Evolutionary conservation across 768 basidiomycete species (phyloP), one percentile per base, ranked within the genome.

Genomic region (Phaeotremella skinneri): DNA sequence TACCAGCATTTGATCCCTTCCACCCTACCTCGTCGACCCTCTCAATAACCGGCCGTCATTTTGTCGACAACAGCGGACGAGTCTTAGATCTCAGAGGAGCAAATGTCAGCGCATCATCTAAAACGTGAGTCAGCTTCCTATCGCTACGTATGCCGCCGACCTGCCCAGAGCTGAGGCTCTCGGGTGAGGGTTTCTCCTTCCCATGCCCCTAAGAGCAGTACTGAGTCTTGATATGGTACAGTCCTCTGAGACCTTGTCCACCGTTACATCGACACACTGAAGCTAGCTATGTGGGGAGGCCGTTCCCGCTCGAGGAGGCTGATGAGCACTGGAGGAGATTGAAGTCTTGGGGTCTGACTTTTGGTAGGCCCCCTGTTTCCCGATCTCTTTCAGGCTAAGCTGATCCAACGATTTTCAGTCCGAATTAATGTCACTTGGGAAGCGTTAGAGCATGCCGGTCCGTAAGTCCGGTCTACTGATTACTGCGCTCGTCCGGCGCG

Each of bases 351-450:
- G 91, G 92, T 0, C 77, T 93, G 66, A 87, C 88, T 0, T 90
- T 91, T 71, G 81, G 91, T 91, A 66, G 21, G 87, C 81, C 13
- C n/a, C 21, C 13, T 16, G 2, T n/a, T 37, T n/a, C n/a, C n/a
- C n/a, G n/a, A n/a, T n/a, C n/a, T n/a, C n/a, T n/a, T n/a, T n/a
- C n/a, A n/a, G n/a, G n/a, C 11, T 53, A 26, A 30, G 25, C 14
- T 53, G 52, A 1, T 43, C 14, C 32, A 30, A 23, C n/a, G 52
- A n/a, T 17, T 4, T 13, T 3, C 56, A 92, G 90, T 96, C 52
- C 83, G 93, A 39, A 91, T 99, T 68, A 84, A 93, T 26, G 84
- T 98, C 3, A 93, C 94, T 0, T 99, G 94, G 94, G 94, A 99
- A 74, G 91, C 94, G 0, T 82, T 98, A 16, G 94, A 97, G 72